These are phyloP conservation scores for Globisporangium cystogenes DNA, from an alignment of 352 stramenopile genomes.

Conservation along the genomic window DNA sequence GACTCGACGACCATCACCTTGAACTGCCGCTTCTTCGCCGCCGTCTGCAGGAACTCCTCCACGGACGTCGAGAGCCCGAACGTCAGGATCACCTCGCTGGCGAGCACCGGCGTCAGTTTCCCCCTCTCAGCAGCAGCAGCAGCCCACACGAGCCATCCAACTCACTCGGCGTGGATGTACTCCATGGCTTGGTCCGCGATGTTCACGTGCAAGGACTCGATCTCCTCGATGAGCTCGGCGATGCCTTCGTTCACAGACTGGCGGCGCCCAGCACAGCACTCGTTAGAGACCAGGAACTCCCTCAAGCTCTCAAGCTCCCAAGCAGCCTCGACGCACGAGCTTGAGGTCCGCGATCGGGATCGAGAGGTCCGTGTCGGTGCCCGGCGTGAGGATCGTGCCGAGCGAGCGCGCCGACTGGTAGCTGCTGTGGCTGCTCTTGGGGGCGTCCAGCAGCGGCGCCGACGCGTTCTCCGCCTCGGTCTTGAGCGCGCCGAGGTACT, in stretches of 20 bases:
- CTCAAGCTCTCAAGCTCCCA: too few relatives aligned
- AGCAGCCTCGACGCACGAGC: slow-evolving; percentile 20
- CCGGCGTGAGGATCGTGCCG: slow-evolving; percentile 74
- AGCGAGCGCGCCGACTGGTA: slow-evolving; percentile 72
- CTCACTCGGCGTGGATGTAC: slow-evolving; percentile 95
- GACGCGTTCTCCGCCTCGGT: slow-evolving; percentile 18
- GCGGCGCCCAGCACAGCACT: too few relatives aligned
- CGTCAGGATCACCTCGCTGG: slow-evolving; percentile 95
- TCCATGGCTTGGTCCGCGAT: slow-evolving; percentile 95
- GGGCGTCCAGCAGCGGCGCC: slow-evolving; percentile 7
- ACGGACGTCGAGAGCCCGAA: slow-evolving; percentile 92
- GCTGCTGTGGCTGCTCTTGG: slow-evolving; percentile 16
- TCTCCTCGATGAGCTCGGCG: slow-evolving; percentile 91
- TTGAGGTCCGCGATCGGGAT: slow-evolving; percentile 82
- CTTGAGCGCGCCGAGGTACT: slow-evolving; percentile 76
- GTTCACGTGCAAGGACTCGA: slow-evolving; percentile 94
- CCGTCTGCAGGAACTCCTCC: slow-evolving; percentile 87
- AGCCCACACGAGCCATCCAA: too few relatives aligned
- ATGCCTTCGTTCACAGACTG: slow-evolving; percentile 94
- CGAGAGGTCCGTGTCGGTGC: slow-evolving; percentile 75
- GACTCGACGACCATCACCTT: slow-evolving; percentile 95
- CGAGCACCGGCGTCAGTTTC: slow-evolving; percentile 1
- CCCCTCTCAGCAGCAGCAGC: background rate
- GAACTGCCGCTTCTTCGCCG: slow-evolving; percentile 92
- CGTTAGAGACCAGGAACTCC: too few relatives aligned